phyloP scores from a whole-genome alignment of 2,329 filamentous ascomycete genomes.

The Mariannaea elegans region DNA sequence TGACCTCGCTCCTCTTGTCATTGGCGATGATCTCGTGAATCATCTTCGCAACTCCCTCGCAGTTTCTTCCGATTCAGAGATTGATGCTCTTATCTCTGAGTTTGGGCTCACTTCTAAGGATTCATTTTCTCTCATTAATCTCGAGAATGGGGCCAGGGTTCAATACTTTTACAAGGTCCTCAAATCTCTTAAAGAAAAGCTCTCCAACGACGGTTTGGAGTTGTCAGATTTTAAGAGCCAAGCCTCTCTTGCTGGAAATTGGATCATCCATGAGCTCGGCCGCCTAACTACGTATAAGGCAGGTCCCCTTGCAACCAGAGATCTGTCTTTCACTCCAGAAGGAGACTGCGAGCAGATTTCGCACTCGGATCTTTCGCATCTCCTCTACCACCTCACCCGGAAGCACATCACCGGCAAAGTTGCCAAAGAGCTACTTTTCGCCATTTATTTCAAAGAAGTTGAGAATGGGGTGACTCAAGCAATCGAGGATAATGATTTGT shows the following conservation, averaged over 20 bases:
- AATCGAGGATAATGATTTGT: constrained; percentile 58
- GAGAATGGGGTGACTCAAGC: constrained; percentile 53
- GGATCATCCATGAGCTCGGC: constrained; percentile 80
- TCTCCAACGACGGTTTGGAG: constrained; percentile 34
- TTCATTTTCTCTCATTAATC: constrained; percentile 77
- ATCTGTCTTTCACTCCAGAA: constrained; percentile 53
- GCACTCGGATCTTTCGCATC: constrained; percentile 57
- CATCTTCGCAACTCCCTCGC: constrained; percentile 72
- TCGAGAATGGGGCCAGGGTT: constrained; percentile 81
- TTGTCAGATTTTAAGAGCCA: constrained; percentile 45
- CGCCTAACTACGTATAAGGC: constrained; percentile 67
- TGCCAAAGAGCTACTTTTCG: constrained; percentile 66
- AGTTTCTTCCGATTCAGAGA: constrained; percentile 74
- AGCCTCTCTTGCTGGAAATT: constrained; percentile 64
- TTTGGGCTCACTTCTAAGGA: constrained; percentile 83
- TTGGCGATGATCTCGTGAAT: constrained; percentile 74
- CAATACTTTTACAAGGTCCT: constrained; percentile 83
- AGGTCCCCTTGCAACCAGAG: constrained; percentile 43
- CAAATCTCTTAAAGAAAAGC: constrained; percentile 51
- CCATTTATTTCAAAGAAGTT: constrained; percentile 59
- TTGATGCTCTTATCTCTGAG: constrained; percentile 66
- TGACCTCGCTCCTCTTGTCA: constrained; percentile 82
- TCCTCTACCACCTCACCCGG: constrained; percentile 58
- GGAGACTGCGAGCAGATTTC: constrained; percentile 60
- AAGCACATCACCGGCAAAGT: constrained; percentile 64